Evolutionary conservation across 139 green algal species (phyloP).

Genomic region (Micromonas commoda): DNA sequence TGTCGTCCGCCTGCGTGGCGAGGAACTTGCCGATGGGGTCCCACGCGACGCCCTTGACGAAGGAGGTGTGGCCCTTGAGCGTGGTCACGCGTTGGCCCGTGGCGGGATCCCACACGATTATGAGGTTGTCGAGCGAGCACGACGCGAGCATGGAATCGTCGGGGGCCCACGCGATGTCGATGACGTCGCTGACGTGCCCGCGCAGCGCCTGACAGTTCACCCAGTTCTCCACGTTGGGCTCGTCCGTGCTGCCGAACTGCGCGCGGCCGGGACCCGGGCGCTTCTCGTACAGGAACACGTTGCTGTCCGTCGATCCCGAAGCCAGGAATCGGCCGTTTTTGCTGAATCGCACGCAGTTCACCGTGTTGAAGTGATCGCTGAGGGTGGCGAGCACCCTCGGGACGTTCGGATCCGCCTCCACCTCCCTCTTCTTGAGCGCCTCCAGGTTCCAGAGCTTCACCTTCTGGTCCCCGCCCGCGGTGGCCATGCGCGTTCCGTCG

Average conservation of each 20-base stretch:
- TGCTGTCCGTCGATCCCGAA: constrained; percentile 68
- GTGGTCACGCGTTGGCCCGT: constrained; percentile 29
- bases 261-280: constrained; percentile 40
- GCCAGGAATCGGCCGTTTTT: constrained; percentile 54
- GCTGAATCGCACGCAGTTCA: constrained; percentile 79
- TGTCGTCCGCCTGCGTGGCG: constrained; percentile 70
- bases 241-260: constrained; percentile 51
- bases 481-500: constrained; percentile 57
- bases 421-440: constrained; percentile 37
- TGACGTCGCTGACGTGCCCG: constrained; percentile 74
- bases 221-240: constrained; percentile 83
- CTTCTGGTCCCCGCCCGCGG: constrained; percentile 57
- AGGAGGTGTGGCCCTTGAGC: constrained; percentile 58
- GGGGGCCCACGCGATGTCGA: constrained; percentile 75
- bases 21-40: constrained; percentile 87
- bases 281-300: constrained; percentile 62
- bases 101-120: constrained; percentile 56
- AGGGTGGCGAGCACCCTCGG: constrained; percentile 70
- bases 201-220: constrained; percentile 44
- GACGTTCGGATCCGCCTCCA: constrained; percentile 44
- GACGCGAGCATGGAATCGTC: constrained; percentile 68
- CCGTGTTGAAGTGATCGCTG: constrained; percentile 55
- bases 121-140: constrained; percentile 71
- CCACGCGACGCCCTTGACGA: constrained; percentile 93
- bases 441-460: constrained; percentile 51